Conservation (phyloP, 2,329 filamentous ascomycete genomes). For the Meredithiella fracta region DNA sequence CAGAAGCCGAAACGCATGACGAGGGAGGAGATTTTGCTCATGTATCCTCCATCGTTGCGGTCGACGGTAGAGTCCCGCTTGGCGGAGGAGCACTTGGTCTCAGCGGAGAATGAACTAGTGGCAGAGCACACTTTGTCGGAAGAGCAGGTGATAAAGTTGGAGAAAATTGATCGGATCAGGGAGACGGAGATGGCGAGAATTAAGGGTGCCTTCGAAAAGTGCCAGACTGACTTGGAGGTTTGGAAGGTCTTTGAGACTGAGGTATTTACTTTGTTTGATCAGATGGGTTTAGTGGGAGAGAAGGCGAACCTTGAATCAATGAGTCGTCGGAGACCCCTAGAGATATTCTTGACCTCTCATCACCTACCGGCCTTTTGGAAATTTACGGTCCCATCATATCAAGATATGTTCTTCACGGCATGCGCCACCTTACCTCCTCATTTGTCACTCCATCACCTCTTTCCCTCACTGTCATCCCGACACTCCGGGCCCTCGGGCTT, state of each 20-base stretch:
- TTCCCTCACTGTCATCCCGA: slow-evolving; percentile 44
- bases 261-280: slow-evolving; percentile 44
- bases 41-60: slow-evolving; percentile 26
- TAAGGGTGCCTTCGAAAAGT: slow-evolving; percentile 34
- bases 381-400: slow-evolving; percentile 19
- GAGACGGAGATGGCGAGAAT: slow-evolving; percentile 32
- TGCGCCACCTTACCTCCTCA: slow-evolving; percentile 37
- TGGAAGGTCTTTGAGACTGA: slow-evolving; percentile 52
- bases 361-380: too few relatives aligned
- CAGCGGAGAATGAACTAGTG: neutral
- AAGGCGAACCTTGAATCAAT: too few relatives aligned
- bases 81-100: slow-evolving; percentile 14
- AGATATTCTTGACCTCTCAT: too few relatives aligned
- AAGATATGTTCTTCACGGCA: slow-evolving; percentile 48
- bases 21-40: slow-evolving; percentile 23
- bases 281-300: slow-evolving; percentile 26
- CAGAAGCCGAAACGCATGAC: neutral
- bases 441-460: slow-evolving; percentile 44
- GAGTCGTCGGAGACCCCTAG: too few relatives aligned
- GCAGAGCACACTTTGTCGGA: neutral
- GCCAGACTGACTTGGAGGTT: slow-evolving; percentile 44
- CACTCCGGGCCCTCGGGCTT: slow-evolving; percentile 50
- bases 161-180: neutral
- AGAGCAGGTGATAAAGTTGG: slow-evolving; percentile 1
- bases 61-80: slow-evolving; percentile 21